Base-by-base conservation (phyloP, 495 filamentous ascomycete genomes). In the Podospora appendiculata region DNA sequence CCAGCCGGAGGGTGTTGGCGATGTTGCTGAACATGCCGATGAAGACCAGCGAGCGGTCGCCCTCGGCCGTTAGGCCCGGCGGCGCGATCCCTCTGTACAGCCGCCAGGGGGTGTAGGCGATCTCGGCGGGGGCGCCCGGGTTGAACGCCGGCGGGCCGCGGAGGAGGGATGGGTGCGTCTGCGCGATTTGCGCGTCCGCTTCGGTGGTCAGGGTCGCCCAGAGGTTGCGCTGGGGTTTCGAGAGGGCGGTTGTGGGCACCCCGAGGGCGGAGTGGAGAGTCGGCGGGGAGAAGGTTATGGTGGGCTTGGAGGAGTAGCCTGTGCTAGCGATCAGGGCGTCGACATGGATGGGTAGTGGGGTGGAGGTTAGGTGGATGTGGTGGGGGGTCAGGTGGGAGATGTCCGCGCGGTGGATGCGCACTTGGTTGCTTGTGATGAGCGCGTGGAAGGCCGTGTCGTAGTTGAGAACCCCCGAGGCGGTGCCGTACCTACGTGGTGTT, bases 1-100 rank as follows among this genome's bases (percentile, higher is more conserved):
- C 62, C 16, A 59, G 35, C 19, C 60, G 56, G 3, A 58, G 43
- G 9, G 60, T 61, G 53, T 63, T 84, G 59, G 78, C 76, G 47
- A 87, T 78, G 51, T 78, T 80, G 62, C 79, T 79, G 32, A 85
- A 62, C 41, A 81, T 71, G 41, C 84, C 85, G 44, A 79, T 63
- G 62, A 88, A 87, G 8, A 81, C 84, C 45, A 88, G 56, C 8
- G 55, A 55, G n/a, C 45, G 50, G 53, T 57, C 58, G n/a, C 61
- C 58, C 0, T 18, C 33, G 0, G 56, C 51, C 0, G 58, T 52
- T 1, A 61, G 56, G 4, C 48, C 53, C 2, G 83, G 72, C 0
- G 87, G 86, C 0, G 86, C 76, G 61, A 90, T 79, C 60, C 87
- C 87, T 34, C 82, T 81, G 54, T 83, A 76, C 9, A 90, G 71